phyloP scores from a whole-genome alignment of 768 basidiomycete species.

The Dioszegia crocea region DNA sequence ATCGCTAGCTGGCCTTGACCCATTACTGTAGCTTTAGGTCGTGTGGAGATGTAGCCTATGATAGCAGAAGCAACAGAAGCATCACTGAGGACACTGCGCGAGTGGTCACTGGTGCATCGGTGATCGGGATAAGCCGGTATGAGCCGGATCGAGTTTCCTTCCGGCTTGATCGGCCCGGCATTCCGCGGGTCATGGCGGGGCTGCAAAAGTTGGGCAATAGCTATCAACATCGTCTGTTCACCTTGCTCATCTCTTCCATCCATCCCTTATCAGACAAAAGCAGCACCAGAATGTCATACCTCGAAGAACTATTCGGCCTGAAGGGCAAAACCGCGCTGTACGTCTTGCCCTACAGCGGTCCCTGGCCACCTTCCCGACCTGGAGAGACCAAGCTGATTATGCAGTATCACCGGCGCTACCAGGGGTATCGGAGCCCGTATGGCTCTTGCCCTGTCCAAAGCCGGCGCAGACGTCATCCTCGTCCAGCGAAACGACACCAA shows the following conservation, averaged over 20 bases:
- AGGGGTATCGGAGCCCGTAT: conserved; percentile 51
- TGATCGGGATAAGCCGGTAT: no score
- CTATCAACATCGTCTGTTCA: neutral
- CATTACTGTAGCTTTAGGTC: no score
- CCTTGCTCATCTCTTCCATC: neutral
- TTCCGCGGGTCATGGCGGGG: neutral
- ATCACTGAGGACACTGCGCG: no score
- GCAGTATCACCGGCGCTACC: conserved; percentile 46
- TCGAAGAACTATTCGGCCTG: conserved; percentile 49
- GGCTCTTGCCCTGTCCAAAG: conserved; percentile 51
- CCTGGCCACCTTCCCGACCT: neutral
- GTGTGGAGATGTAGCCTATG: no score
- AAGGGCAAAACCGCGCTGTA: conserved; percentile 50
- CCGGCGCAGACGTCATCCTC: conserved; percentile 51
- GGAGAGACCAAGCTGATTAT: neutral
- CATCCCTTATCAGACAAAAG: neutral
- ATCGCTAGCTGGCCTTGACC: no score
- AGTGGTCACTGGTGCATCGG: no score
- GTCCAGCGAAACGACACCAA: conserved; percentile 53
- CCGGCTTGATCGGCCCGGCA: neutral
- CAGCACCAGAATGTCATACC: conserved; percentile 29
- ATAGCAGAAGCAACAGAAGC: no score
- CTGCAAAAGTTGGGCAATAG: no score
- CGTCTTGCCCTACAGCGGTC: conserved; percentile 16
- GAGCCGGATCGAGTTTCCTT: no score